Percentiles rank a stretch among this genome's conserved stretches.
These are phyloP conservation scores for Russula dissimulans DNA, from an alignment of 768 basidiomycete genomes.

Conservation along the genomic window DNA sequence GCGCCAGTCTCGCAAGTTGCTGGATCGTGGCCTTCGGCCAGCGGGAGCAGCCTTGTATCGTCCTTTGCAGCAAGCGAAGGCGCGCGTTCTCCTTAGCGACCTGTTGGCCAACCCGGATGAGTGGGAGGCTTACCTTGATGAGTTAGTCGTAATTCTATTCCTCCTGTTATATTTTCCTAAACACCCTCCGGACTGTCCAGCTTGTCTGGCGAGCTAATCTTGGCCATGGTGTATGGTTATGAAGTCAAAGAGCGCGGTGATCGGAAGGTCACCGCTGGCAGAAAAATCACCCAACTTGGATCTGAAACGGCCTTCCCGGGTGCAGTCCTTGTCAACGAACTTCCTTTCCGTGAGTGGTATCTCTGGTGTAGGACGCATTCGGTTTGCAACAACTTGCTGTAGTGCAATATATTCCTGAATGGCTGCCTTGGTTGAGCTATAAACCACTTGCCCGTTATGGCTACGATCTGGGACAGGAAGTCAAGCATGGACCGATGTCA, in stretches of 20 bases:
- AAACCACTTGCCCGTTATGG: slow-evolving; percentile 1
- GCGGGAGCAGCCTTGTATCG: not conserved
- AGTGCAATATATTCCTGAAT: slow-evolving; percentile 3
- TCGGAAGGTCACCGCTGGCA: not conserved
- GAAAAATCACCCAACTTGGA: not conserved
- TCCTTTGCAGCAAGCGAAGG: not conserved
- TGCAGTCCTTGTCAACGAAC: not conserved
- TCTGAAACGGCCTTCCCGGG: not conserved
- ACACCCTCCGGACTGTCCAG: not conserved
- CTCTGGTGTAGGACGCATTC: too few species aligned
- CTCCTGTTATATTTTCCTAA: not conserved
- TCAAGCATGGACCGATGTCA: not conserved
- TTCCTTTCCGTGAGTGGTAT: not conserved
- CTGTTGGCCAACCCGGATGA: not conserved
- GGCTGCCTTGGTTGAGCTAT: slow-evolving; percentile 9
- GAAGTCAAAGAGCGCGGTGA: not conserved
- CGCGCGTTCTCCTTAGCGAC: not conserved
- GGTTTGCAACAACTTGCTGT: not conserved
- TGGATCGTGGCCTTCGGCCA: not conserved
- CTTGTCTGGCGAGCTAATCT: slow-evolving; percentile 1
- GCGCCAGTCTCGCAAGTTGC: not conserved
- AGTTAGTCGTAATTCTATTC: not conserved
- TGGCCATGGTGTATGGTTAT: slow-evolving; percentile 4
- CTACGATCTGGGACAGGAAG: not conserved
- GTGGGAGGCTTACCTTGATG: not conserved